Evolutionary conservation across 1,284 basidiomycete genomes (phyloP).

Genomic region (Caloboletus inedulis): DNA sequence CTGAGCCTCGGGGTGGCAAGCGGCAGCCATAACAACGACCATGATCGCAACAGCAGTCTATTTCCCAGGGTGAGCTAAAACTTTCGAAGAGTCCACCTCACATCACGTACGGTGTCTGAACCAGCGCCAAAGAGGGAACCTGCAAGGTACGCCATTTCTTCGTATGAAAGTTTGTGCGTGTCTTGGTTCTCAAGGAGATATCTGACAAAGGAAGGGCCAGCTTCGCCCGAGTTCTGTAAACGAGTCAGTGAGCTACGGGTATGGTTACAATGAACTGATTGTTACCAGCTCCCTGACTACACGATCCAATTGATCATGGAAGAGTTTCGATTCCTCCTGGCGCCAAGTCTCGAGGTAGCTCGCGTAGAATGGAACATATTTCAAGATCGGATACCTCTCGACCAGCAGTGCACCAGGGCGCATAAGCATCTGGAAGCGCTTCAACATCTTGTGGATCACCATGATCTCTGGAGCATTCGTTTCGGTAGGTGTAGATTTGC

Average conservation of each 20-base stretch:
- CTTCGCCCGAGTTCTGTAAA: conserved; percentile 18
- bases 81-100: not conserved
- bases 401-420: conserved; percentile 39
- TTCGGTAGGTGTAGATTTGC: conserved; percentile 42
- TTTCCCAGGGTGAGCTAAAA: not conserved
- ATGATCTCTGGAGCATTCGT: conserved; percentile 42
- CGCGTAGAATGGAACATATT: conserved; percentile 39
- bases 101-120: conserved; percentile 38
- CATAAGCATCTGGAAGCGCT: conserved; percentile 38
- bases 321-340: conserved; percentile 43
- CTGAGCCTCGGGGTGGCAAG: conserved; percentile 41
- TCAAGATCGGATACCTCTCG: conserved; percentile 41
- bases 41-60: conserved; percentile 45
- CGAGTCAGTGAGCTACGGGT: not conserved
- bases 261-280: not conserved
- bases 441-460: conserved; percentile 36
- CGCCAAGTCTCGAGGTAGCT: conserved; percentile 36
- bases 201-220: conserved; percentile 29
- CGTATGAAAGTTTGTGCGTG: conserved; percentile 27
- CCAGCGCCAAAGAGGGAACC: conserved; percentile 45
- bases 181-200: conserved; percentile 33
- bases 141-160: conserved; percentile 41
- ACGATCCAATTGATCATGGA: conserved; percentile 35
- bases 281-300: conserved; percentile 37
- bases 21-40: conserved; percentile 49